Conservation (phyloP, 371 early-diverging fungal species). For the Mucor racemosus region DNA sequence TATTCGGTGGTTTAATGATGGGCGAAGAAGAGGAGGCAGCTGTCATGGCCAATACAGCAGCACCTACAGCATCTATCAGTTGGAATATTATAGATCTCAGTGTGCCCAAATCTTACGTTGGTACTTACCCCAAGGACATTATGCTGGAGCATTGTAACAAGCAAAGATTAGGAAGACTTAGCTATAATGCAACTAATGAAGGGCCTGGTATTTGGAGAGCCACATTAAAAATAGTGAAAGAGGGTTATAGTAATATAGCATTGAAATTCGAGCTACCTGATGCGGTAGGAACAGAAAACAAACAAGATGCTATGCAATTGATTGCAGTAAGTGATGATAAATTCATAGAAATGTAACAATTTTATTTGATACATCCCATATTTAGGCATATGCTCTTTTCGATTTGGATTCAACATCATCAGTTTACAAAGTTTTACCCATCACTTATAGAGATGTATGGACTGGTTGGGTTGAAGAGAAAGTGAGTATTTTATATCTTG, state of each 20-base stretch:
- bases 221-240: slow-evolving; percentile 18
- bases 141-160: slow-evolving; percentile 38
- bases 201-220: slow-evolving; percentile 34
- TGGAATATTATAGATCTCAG: slow-evolving; percentile 28
- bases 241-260: neutral
- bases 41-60: neutral
- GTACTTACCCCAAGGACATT: slow-evolving; percentile 50
- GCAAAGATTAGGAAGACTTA: slow-evolving; percentile 20
- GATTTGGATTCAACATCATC: slow-evolving; percentile 53
- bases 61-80: neutral
- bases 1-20: slow-evolving; percentile 33
- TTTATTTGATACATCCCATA: neutral
- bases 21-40: slow-evolving; percentile 16
- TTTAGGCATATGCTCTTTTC: slow-evolving; percentile 47
- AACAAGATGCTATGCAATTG: slow-evolving; percentile 62
- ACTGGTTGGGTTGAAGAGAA: slow-evolving; percentile 55
- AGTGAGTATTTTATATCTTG: slow-evolving; percentile 18
- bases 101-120: slow-evolving; percentile 49
- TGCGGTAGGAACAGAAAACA: slow-evolving; percentile 5
- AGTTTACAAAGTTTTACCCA: slow-evolving; percentile 62
- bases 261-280: slow-evolving; percentile 25
- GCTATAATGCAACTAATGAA: slow-evolving; percentile 13
- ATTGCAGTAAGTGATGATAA: slow-evolving; percentile 43
- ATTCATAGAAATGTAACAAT: neutral
- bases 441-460: slow-evolving; percentile 73